Conservation (phyloP, 2,329 filamentous ascomycete genomes). For the Pseudogymnoascus sp. region DNA sequence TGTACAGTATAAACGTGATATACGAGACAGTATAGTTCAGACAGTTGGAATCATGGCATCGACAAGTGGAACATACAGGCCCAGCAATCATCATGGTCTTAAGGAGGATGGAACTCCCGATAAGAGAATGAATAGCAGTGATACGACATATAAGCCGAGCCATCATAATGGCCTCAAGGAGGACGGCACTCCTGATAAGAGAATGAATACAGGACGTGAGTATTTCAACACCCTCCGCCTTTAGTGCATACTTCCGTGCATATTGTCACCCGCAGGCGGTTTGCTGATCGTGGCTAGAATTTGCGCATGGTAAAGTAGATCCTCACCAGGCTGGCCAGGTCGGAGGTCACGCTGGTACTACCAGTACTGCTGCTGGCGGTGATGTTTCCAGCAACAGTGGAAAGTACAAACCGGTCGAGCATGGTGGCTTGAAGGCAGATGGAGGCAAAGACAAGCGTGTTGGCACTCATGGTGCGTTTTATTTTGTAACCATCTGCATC, state of each 20-base stretch:
- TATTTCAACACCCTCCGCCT: neutral
- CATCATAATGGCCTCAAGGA: slow-evolving; percentile 37
- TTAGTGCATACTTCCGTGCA: neutral
- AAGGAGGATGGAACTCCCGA: slow-evolving; percentile 37
- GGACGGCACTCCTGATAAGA: slow-evolving; percentile 36
- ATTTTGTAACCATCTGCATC: neutral
- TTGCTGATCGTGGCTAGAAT: slow-evolving; percentile 18
- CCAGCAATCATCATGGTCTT: slow-evolving; percentile 33
- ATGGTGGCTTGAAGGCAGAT: slow-evolving; percentile 33
- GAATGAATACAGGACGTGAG: slow-evolving; percentile 30
- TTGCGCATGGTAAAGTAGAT: slow-evolving; percentile 33
- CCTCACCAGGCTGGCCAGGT: slow-evolving; percentile 32
- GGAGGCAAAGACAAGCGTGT: slow-evolving; percentile 32
- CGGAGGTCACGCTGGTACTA: slow-evolving; percentile 25
- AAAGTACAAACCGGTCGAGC: slow-evolving; percentile 22
- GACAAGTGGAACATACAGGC: slow-evolving; percentile 3
- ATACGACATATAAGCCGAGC: slow-evolving; percentile 3
- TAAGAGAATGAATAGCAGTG: slow-evolving; percentile 23
- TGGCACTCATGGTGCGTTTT: slow-evolving; percentile 24
- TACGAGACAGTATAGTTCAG: neutral
- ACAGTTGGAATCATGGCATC: neutral
- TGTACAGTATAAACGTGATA: neutral
- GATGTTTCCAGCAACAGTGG: neutral
- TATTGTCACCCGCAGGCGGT: neutral
- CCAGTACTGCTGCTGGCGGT: slow-evolving; percentile 12